Conservation (phyloP, 345 rosid species). For the Melaleuca quinquenervia region DNA sequence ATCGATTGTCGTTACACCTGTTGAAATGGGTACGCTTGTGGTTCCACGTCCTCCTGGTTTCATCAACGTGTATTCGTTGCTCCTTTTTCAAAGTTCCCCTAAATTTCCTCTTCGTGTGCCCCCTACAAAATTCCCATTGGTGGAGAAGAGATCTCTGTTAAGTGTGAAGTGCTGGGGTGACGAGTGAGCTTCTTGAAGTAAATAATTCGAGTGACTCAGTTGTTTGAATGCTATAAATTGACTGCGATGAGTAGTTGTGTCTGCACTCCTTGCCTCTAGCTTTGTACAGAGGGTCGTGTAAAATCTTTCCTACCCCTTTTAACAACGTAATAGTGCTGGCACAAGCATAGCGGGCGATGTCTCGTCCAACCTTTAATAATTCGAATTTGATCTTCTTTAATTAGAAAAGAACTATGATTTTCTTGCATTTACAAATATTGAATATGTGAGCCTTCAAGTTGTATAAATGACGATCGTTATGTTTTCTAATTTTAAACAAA, state of each 20-base stretch:
- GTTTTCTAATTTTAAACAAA: not conserved
- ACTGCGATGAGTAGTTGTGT: no score
- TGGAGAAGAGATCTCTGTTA: no score
- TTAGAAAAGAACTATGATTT: no score
- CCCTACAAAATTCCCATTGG: no score
- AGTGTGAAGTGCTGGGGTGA: no score
- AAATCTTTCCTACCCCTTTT: not conserved
- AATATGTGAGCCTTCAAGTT: not conserved
- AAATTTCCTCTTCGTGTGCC: no score
- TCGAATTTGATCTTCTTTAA: not conserved
- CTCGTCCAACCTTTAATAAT: not conserved
- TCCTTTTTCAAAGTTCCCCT: no score
- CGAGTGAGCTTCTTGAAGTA: no score
- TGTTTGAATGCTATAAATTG: no score
- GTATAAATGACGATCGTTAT: not conserved
- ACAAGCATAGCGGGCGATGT: not conserved
- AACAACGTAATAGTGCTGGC: not conserved
- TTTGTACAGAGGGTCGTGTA: not conserved
- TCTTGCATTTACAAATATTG: not conserved
- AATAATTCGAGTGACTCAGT: no score
- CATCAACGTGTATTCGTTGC: no score
- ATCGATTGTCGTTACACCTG: not conserved
- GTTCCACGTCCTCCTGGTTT: no score
- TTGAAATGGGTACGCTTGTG: not conserved
- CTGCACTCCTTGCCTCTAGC: not conserved